Conservation (phyloP, 1,139 yeast genomes). For the Blastobotrys aristatus region DNA sequence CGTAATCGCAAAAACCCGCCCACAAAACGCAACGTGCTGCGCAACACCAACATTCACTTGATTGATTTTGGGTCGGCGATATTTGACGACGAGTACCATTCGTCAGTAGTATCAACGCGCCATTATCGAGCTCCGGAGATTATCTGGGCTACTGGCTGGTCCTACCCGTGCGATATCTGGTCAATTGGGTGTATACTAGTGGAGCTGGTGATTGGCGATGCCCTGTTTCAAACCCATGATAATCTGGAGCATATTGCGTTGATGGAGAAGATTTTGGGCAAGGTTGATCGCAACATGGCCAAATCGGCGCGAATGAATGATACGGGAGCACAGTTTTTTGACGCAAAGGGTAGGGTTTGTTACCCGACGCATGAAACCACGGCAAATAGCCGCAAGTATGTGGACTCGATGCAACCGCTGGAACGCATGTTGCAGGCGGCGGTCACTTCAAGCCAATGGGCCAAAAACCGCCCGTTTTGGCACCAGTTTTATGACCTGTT, state of each 20-base stretch:
- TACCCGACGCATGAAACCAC: slow-evolving; percentile 41
- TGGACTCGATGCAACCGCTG: slow-evolving; percentile 47
- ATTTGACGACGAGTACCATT: slow-evolving; percentile 90
- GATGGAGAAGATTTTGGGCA: slow-evolving; percentile 71
- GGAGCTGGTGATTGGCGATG: slow-evolving; percentile 92
- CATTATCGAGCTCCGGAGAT: slow-evolving; percentile 98
- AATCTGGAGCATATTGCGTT: slow-evolving; percentile 90
- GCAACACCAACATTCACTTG: slow-evolving; percentile 75
- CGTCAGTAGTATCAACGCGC: slow-evolving; percentile 81
- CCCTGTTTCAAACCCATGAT: slow-evolving; percentile 90
- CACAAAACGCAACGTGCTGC: slow-evolving; percentile 43
- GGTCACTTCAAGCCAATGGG: slow-evolving; percentile 1
- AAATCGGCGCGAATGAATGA: slow-evolving; percentile 22
- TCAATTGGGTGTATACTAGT: slow-evolving; percentile 91
- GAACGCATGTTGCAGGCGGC: slow-evolving; percentile 36
- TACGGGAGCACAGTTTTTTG: slow-evolving; percentile 1
- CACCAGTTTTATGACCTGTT: slow-evolving; percentile 52
- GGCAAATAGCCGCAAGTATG: slow-evolving; percentile 43
- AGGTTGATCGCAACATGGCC: slow-evolving; percentile 30
- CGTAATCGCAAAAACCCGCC: not conserved
- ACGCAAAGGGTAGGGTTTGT: slow-evolving; percentile 14
- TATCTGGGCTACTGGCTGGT: slow-evolving; percentile 87
- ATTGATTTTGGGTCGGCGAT: slow-evolving; percentile 97
- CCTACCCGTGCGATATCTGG: slow-evolving; percentile 96
- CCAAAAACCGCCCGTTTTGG: slow-evolving; percentile 39